Evolutionary conservation across 2,329 filamentous ascomycete species (phyloP).

Genomic region (Decorospora gaudefroyi): DNA sequence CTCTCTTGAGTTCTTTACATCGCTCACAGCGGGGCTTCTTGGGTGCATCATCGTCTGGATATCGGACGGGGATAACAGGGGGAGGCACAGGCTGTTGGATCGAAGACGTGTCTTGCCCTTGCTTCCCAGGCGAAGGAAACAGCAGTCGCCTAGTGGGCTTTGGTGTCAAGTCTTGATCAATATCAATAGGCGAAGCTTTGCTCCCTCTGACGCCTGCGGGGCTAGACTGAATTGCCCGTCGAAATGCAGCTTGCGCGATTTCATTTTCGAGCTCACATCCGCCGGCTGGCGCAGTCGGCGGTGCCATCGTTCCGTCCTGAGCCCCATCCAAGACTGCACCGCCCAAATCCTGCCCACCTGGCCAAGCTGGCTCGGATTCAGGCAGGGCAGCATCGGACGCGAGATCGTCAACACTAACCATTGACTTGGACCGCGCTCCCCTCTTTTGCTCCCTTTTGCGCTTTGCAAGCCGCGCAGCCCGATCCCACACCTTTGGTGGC

Average conservation of each 20-base stretch:
- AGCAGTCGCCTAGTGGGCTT: conserved; percentile 70
- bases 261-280: conserved; percentile 19
- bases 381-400: conserved; percentile 40
- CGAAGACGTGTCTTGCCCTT: conserved; percentile 64
- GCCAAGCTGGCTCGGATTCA: conserved; percentile 34
- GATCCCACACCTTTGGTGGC: conserved; percentile 79
- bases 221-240: conserved; percentile 64
- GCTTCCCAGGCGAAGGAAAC: conserved; percentile 75
- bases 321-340: conserved; percentile 16
- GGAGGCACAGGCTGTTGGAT: conserved; percentile 51
- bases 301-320: conserved; percentile 19
- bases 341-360: conserved; percentile 17
- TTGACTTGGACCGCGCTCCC: conserved; percentile 48
- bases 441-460: conserved; percentile 37
- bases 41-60: conserved; percentile 18
- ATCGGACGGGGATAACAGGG: conserved; percentile 6
- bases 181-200: conserved; percentile 55
- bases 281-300: conserved; percentile 11
- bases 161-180: conserved; percentile 58
- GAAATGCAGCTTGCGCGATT: conserved; percentile 48
- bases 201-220: conserved; percentile 58
- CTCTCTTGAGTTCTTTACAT: conserved; percentile 31
- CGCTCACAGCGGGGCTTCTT: conserved; percentile 33
- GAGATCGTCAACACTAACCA: conserved; percentile 54
- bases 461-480: conserved; percentile 49